phyloP scores from a whole-genome alignment of 129 eudicot species.

The Dittrichia graveolens region DNA sequence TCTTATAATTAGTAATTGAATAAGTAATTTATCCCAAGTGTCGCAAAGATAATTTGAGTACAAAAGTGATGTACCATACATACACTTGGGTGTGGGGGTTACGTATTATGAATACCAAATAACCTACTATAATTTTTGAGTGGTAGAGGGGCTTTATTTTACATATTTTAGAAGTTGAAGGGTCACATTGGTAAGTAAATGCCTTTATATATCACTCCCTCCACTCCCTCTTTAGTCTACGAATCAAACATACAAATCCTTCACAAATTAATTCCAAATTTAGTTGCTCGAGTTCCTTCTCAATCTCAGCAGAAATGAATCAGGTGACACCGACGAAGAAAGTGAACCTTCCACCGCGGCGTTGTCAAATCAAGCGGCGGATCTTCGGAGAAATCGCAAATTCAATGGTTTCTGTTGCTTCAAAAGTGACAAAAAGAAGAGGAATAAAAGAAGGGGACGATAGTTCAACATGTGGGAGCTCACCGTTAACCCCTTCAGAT shows the following conservation, averaged over 20 bases:
- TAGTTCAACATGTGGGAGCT: background rate
- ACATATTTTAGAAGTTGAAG: too few relatives aligned
- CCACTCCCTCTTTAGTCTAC: too few relatives aligned
- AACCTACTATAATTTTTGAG: too few relatives aligned
- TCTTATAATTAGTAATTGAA: too few relatives aligned
- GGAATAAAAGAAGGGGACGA: background rate
- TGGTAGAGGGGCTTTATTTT: too few relatives aligned
- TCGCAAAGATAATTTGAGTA: too few relatives aligned
- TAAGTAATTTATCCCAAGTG: too few relatives aligned
- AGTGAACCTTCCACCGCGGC: conserved; percentile 1
- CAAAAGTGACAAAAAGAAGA: conserved; percentile 9
- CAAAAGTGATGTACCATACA: too few relatives aligned
- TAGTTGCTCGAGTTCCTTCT: background rate
- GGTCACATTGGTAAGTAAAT: too few relatives aligned
- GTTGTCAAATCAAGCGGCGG: conserved; percentile 14
- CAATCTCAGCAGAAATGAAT: background rate
- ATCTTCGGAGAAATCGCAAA: background rate
- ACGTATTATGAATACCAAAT: too few relatives aligned
- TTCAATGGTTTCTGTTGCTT: conserved; percentile 11
- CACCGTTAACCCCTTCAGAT: background rate
- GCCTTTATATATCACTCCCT: too few relatives aligned
- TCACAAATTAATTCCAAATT: background rate
- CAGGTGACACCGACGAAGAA: background rate
- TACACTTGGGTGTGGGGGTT: too few relatives aligned
- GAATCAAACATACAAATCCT: background rate